phyloP scores from a whole-genome alignment of 495 filamentous ascomycete species.

The Penicillium robsamsonii region DNA sequence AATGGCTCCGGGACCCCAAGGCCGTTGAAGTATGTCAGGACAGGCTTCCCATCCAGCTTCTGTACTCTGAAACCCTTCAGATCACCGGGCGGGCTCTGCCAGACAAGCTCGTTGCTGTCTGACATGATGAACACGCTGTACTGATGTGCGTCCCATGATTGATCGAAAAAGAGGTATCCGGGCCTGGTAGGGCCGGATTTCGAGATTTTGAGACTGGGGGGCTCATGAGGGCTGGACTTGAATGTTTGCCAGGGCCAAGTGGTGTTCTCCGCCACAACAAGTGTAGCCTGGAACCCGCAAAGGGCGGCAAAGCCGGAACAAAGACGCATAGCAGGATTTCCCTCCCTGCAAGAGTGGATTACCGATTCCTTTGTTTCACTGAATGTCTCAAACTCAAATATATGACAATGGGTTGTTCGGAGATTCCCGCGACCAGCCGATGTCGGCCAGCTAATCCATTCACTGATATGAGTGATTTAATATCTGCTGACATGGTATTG shows the following conservation, averaged over 20 bases:
- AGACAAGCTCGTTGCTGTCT: conserved; percentile 2
- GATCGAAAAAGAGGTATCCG: conserved; percentile 7
- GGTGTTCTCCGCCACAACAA: neutral
- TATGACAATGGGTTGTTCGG: neutral
- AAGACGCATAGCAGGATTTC: neutral
- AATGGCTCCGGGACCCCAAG: conserved; percentile 8
- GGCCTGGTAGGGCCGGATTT: conserved; percentile 1
- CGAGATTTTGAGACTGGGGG: neutral
- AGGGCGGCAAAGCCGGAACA: neutral
- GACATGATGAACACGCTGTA: conserved; percentile 8
- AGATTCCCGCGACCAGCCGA: neutral
- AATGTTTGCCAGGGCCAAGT: conserved; percentile 5
- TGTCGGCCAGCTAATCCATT: neutral
- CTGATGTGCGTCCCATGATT: conserved; percentile 7
- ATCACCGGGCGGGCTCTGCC: conserved; percentile 1
- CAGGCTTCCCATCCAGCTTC: conserved; percentile 3
- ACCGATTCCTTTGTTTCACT: neutral
- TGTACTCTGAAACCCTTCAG: conserved; percentile 3
- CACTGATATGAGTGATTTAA: neutral
- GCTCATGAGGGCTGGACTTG: conserved; percentile 2
- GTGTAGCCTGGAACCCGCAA: neutral
- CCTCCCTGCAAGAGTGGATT: neutral
- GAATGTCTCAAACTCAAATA: conserved; percentile 2
- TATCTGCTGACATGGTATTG: neutral
- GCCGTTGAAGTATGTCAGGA: conserved; percentile 9